Evolutionary conservation across 176 grass and related monocot genomes (phyloP).

Genomic region (Coix lacrymajobi): DNA sequence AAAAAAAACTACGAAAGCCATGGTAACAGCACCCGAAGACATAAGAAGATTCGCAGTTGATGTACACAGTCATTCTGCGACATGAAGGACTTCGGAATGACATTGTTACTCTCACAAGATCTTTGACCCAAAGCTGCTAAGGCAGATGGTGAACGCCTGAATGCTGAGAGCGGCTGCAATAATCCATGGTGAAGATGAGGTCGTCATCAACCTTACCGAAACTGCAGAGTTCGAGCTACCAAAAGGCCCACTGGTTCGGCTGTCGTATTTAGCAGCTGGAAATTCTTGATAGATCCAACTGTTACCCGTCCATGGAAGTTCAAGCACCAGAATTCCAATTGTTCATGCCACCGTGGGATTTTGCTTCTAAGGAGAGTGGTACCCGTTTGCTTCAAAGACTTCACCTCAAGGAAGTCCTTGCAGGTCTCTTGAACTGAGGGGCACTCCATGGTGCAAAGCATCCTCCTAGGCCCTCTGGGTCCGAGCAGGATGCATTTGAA

Average conservation of each 20-base stretch:
- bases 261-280: too few relatives aligned
- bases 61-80: not conserved
- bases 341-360: conserved; percentile 57
- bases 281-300: conserved; percentile 64
- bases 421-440: conserved; percentile 22
- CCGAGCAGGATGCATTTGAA: conserved; percentile 59
- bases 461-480: conserved; percentile 61
- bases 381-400: not conserved
- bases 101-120: conserved; percentile 47
- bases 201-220: conserved; percentile 43
- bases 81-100: not conserved
- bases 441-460: conserved; percentile 43
- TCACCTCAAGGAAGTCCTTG: conserved; percentile 27
- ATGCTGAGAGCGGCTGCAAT: conserved; percentile 55
- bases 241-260: too few relatives aligned
- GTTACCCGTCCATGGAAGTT: conserved; percentile 77
- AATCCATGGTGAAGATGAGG: conserved; percentile 70
- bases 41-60: not conserved
- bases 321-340: conserved; percentile 69
- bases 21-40: not conserved
- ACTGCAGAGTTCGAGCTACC: too few relatives aligned
- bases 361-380: conserved; percentile 42
- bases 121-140: conserved; percentile 63
- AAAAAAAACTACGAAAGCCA: not conserved
- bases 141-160: conserved; percentile 66